Base-by-base conservation (phyloP, 202 grass and related monocot genomes). In the Eragrostis tef region DNA sequence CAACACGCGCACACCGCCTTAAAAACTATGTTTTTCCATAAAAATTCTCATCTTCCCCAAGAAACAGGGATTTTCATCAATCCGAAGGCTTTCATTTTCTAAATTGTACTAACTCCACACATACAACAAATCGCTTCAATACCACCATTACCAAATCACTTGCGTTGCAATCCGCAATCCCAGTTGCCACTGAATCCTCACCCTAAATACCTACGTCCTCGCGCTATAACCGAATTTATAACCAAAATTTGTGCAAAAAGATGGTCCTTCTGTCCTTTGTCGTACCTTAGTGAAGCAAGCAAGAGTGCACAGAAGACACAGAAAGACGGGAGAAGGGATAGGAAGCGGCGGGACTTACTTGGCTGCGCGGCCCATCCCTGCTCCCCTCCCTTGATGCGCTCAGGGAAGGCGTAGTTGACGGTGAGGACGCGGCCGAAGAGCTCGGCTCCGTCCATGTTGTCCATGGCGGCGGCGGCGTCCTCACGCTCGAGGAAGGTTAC, bases 381-480 rank as follows among this genome's bases (percentile, higher is more conserved):
- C 54, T 98, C 95, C 12, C 95, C 95, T 72, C 95, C 95, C 92
- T 98, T 98, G 89, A 98, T 98, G 70, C 79, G 78, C 92, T 98
- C 95, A 11, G 95, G 95, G 86, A 94, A 89, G 64, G 95, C 95
- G 73, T 98, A 98, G 78, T 98, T 98, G 6, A 98, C 95, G 17
- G 92, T 95, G 13, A 98, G 88, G 20, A 98, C 95, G 74, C 92
- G 90, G 17, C 95, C 95, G 78, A 93, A 98, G 73, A 98, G 75
- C 87, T 98, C 96, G 8, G 88, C 82, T 11, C 96, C 96, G 53
- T 98, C 96, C 96, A 98, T 98, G 90, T 98, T 98, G 79, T 98
- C 96, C 92, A 98, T 93, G 39, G 90, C 95, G 6, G 88, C 92
- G 71, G 95, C 92, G 19, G 92, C 95, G 20, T 95, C 95, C 92